Conservation (phyloP, 2,329 filamentous ascomycete genomes). For the Pseudogymnoascus sp. region DNA sequence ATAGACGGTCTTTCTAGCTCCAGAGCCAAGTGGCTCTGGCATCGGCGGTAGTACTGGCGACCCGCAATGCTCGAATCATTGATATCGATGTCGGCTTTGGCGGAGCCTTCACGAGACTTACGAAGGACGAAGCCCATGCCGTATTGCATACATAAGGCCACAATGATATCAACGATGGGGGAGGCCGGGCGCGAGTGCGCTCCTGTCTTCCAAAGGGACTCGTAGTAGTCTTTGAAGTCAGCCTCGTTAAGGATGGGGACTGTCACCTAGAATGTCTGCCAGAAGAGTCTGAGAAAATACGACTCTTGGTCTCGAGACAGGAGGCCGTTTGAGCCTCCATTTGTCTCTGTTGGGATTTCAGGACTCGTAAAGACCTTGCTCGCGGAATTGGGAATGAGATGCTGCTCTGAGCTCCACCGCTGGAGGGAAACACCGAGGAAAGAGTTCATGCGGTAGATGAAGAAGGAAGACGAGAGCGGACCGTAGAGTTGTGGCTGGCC, state of each 20-base stretch:
- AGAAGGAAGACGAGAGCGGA: conserved; percentile 37
- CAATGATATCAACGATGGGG: conserved; percentile 43
- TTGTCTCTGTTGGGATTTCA: conserved; percentile 15
- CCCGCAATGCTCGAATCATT: conserved; percentile 31
- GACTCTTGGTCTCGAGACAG: conserved; percentile 37
- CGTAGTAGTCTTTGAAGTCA: conserved; percentile 37
- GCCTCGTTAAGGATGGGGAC: conserved; percentile 37
- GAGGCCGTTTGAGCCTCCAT: conserved; percentile 19
- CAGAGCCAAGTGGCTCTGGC: conserved; percentile 29
- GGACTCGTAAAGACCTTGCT: conserved; percentile 10
- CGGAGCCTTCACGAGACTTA: not conserved
- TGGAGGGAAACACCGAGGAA: conserved; percentile 30
- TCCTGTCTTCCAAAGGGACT: conserved; percentile 31
- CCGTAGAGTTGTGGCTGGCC: conserved; percentile 35
- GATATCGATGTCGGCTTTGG: conserved; percentile 16
- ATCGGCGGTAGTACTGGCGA: conserved; percentile 33
- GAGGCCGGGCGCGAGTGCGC: conserved; percentile 33
- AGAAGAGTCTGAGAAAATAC: conserved; percentile 39
- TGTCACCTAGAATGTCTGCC: conserved; percentile 37
- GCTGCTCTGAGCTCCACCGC: conserved; percentile 25
- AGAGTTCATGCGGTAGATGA: conserved; percentile 34
- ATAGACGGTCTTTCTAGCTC: conserved; percentile 33
- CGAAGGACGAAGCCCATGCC: conserved; percentile 25
- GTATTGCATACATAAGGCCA: conserved; percentile 45
- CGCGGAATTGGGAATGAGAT: conserved; percentile 26